Conservation (phyloP, 768 basidiomycete species). For the Rhodotorula diobovata region DNA sequence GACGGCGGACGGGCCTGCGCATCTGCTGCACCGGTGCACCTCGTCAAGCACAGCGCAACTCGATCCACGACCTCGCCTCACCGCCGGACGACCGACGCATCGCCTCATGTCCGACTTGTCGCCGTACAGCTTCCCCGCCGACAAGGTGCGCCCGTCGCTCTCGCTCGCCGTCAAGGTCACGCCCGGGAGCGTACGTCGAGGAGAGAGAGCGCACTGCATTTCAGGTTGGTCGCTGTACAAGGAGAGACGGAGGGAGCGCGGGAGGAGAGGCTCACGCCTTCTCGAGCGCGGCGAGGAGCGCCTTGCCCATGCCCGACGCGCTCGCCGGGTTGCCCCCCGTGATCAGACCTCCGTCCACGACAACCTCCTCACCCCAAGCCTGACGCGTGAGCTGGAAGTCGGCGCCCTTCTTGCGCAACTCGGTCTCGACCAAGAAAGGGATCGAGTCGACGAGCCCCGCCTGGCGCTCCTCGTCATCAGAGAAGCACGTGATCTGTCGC, state of each 20-base stretch:
- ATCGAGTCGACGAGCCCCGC: slow-evolving; percentile 51
- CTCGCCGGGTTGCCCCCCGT: slow-evolving; percentile 74
- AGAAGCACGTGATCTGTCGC: slow-evolving; percentile 59
- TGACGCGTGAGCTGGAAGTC: slow-evolving; percentile 59
- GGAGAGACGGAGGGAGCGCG: too few relatives aligned
- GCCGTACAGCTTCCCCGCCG: too few relatives aligned
- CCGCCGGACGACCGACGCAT: too few relatives aligned
- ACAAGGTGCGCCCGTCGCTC: too few relatives aligned
- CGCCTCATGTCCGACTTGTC: too few relatives aligned
- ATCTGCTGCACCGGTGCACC: too few relatives aligned
- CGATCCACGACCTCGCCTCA: too few relatives aligned
- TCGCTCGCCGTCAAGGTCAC: slow-evolving; percentile 32
- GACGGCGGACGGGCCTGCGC: too few relatives aligned
- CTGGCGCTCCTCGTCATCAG: slow-evolving; percentile 63
- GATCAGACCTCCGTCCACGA: slow-evolving; percentile 52
- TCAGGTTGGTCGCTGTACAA: too few relatives aligned
- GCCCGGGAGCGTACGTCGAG: not conserved
- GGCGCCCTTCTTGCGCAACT: slow-evolving; percentile 63
- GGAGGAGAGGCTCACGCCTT: slow-evolving; percentile 32
- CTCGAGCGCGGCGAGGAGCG: slow-evolving; percentile 55
- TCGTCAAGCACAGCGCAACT: too few relatives aligned
- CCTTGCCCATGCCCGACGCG: slow-evolving; percentile 58
- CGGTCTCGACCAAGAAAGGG: slow-evolving; percentile 68
- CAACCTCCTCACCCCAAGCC: slow-evolving; percentile 60
- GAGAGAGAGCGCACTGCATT: too few relatives aligned